Conservation (phyloP, 2,329 filamentous ascomycete genomes). For the Lithohypha guttulata region DNA sequence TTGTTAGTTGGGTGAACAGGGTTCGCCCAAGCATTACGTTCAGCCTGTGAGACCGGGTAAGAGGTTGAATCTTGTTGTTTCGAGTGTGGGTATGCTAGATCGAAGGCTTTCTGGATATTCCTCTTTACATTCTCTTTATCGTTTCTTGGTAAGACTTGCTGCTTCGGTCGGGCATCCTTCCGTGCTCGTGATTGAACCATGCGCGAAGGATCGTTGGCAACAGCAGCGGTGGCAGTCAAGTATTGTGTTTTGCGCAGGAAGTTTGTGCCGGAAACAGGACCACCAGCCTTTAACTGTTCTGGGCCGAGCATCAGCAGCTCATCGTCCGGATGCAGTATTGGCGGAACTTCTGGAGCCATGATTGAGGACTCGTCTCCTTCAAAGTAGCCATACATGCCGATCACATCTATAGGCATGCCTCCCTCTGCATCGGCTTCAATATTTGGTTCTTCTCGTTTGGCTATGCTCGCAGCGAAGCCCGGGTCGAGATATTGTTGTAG, state of each 20-base stretch:
- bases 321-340: constrained; percentile 71
- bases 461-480: constrained; percentile 77
- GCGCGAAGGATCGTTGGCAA: constrained; percentile 25
- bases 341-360: constrained; percentile 61
- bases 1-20: constrained; percentile 49
- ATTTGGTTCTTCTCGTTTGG: constrained; percentile 83
- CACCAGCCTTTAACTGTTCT: constrained; percentile 73
- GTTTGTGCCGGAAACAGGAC: constrained; percentile 68
- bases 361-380: constrained; percentile 91
- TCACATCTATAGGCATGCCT: constrained; percentile 91
- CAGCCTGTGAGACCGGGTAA: constrained; percentile 28
- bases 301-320: constrained; percentile 72
- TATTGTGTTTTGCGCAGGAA: constrained; percentile 96
- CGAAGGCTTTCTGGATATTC: constrained; percentile 52
- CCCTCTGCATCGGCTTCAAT: constrained; percentile 96
- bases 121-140: constrained; percentile 52
- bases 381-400: constrained; percentile 90
- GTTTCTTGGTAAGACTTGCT: constrained; percentile 33
- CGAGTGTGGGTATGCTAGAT: constrained; percentile 52
- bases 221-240: constrained; percentile 43
- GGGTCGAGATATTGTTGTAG: constrained; percentile 84
- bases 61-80: constrained; percentile 30
- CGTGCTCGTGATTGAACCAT: constrained; percentile 4
- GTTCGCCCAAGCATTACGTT: constrained; percentile 48
- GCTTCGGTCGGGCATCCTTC: constrained; percentile 2